Evolutionary conservation across 306 rosid species (phyloP), one percentile per base, ranked within the genome.

Genomic region (Boehmeria nivea): DNA sequence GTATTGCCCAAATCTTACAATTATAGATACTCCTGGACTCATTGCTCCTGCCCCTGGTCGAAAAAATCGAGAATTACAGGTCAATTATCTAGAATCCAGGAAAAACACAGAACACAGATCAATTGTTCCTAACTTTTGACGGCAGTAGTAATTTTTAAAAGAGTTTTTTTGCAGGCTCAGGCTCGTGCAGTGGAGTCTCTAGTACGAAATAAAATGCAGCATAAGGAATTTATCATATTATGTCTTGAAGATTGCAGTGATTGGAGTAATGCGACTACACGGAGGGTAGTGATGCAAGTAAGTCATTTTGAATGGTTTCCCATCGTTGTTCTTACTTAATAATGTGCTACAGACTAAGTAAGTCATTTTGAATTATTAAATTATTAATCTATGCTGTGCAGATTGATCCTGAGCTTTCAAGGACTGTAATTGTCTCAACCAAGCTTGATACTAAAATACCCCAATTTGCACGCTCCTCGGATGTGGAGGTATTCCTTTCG

Each of bases 231-330:
- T 43, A 82, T 91, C 51, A 87, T 91, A 47, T 60, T 87, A 65
- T 91, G 99, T 58, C 99, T 91, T 49, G 99, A 91, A 70, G 96
- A 87, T 63, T 84, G 84, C 39, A 80, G 95, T 70, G 99, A 91
- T 70, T 91, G 96, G 99, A 91, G 89, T 64, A 91, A 87, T 60
- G 95, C 96, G 0, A 87, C 96, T 20, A 91, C 96, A 0, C 63
- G 95, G 18, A 84, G 96, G 47, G 75, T 91, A 10, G 99, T 91
- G 31, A 91, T 91, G 96, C 99, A 91, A 72, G 88, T 83, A 82
- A 11, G 74, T 28, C 7, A 11, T 10, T 50, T 46, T 12, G 21
- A 6, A 33, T 51, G 25, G 25, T 45, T 40, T 16, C 24, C 46
- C n/a, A n/a, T n/a, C n/a, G n/a, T n/a, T n/a, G n/a, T n/a, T n/a